These are phyloP conservation scores for Macadamia tetraphylla DNA, from an alignment of 164 flowering plant genomes.

Conservation along the genomic window DNA sequence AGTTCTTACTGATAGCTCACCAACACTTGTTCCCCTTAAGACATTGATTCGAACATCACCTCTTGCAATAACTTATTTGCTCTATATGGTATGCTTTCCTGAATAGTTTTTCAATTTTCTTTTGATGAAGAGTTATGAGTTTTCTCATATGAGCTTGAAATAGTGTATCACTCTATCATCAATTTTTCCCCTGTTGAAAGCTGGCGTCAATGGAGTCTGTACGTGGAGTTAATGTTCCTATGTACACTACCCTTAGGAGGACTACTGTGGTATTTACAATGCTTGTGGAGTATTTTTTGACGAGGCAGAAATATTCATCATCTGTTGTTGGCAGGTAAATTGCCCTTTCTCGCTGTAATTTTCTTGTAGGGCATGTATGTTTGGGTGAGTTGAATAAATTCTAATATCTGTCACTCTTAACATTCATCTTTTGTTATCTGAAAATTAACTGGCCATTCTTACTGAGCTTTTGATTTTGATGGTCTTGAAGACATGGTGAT, in stretches of 20 bases:
- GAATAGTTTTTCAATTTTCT: background rate
- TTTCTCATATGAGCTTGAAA: background rate
- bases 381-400: background rate
- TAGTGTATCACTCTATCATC: background rate
- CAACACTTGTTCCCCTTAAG: constrained; percentile 41
- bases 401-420: background rate
- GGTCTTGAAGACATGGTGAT: background rate
- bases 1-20: constrained; percentile 21
- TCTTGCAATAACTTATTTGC: constrained; percentile 54
- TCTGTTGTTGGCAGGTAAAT: constrained; percentile 58
- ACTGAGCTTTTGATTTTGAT: background rate
- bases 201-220: constrained; percentile 50
- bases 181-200: constrained; percentile 20
- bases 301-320: constrained; percentile 42
- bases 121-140: background rate
- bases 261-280: constrained; percentile 56
- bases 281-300: constrained; percentile 40
- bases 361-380: background rate
- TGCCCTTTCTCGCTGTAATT: constrained; percentile 1
- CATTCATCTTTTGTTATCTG: constrained; percentile 41
- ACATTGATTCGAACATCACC: constrained; percentile 62
- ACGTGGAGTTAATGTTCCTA: constrained; percentile 61
- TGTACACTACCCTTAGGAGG: constrained; percentile 54
- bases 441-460: constrained; percentile 38
- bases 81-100: constrained; percentile 64